phyloP scores from a whole-genome alignment of 2,329 filamentous ascomycete genomes.

The Ophiobolus disseminans region DNA sequence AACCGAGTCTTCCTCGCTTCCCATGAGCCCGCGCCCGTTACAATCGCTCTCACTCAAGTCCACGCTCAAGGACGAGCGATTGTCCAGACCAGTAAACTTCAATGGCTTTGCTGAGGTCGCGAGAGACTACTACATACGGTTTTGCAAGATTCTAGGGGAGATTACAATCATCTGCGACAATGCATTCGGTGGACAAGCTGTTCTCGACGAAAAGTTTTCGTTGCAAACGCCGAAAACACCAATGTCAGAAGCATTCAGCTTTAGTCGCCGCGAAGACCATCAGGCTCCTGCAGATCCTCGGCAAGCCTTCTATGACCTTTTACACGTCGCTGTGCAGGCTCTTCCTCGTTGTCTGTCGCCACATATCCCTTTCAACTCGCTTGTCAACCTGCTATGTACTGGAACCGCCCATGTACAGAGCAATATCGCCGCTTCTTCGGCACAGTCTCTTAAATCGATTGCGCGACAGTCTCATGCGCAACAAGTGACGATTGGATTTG shows the following conservation, averaged over 20 bases:
- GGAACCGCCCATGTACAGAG: constrained; percentile 94
- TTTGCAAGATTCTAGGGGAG: constrained; percentile 94
- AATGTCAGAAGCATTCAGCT: constrained; percentile 92
- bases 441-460: constrained; percentile 92
- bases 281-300: constrained; percentile 78
- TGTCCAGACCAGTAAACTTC: constrained; percentile 69
- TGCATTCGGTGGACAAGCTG: constrained; percentile 94
- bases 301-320: constrained; percentile 91
- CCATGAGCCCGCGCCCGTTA: constrained; percentile 42
- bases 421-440: constrained; percentile 90
- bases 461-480: constrained; percentile 92
- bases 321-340: constrained; percentile 95
- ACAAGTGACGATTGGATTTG: constrained; percentile 95
- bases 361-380: constrained; percentile 88
- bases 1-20: constrained; percentile 39
- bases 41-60: constrained; percentile 46
- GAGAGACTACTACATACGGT: constrained; percentile 84
- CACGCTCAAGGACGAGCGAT: constrained; percentile 64
- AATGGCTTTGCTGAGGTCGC: constrained; percentile 74
- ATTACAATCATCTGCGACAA: constrained; percentile 97
- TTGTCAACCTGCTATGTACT: constrained; percentile 94
- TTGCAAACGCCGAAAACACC: constrained; percentile 90
- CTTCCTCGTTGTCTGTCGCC: constrained; percentile 90
- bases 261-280: constrained; percentile 82
- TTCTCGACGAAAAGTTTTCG: constrained; percentile 92